Evolutionary conservation across 306 rosid genomes (phyloP).

Genomic region (Lupinus albus): DNA sequence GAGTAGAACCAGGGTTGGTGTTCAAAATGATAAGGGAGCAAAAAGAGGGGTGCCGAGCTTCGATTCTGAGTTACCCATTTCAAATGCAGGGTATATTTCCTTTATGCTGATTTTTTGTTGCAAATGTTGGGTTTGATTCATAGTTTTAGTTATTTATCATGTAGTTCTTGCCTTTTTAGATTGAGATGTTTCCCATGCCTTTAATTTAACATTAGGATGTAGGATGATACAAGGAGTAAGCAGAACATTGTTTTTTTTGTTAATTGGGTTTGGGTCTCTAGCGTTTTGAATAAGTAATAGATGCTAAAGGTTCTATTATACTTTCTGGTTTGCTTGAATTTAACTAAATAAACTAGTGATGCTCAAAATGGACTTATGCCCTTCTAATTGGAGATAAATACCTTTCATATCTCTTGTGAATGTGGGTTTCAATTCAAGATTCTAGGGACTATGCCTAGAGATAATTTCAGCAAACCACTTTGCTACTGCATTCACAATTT

Average conservation of each 20-base stretch:
- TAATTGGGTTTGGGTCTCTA: too few species aligned
- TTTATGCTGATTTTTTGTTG: conserved; percentile 25
- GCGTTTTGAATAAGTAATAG: not conserved
- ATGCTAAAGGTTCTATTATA: not conserved
- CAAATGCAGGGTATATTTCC: conserved; percentile 43
- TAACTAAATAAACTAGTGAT: not conserved
- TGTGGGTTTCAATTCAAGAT: conserved; percentile 17
- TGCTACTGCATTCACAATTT: not conserved
- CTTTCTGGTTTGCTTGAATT: conserved; percentile 11
- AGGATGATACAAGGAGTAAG: conserved; percentile 11
- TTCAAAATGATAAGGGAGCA: conserved; percentile 55
- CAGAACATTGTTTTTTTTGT: conserved; percentile 1
- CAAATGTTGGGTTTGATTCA: conserved; percentile 28
- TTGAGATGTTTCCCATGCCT: conserved; percentile 18
- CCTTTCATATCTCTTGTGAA: not conserved
- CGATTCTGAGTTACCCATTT: conserved; percentile 45
- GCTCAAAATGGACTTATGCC: conserved; percentile 22
- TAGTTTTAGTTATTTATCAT: conserved; percentile 8
- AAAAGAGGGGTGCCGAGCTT: conserved; percentile 57
- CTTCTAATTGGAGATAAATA: conserved; percentile 13
- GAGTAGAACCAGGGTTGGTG: conserved; percentile 44
- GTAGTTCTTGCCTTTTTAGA: conserved; percentile 8
- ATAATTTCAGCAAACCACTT: not conserved
- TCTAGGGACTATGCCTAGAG: not conserved
- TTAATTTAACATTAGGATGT: not conserved